Percentiles rank a stretch among this genome's conserved stretches.
phyloP scores from a whole-genome alignment of 495 filamentous ascomycete genomes.

The Pseudotulostoma volvatum region DNA sequence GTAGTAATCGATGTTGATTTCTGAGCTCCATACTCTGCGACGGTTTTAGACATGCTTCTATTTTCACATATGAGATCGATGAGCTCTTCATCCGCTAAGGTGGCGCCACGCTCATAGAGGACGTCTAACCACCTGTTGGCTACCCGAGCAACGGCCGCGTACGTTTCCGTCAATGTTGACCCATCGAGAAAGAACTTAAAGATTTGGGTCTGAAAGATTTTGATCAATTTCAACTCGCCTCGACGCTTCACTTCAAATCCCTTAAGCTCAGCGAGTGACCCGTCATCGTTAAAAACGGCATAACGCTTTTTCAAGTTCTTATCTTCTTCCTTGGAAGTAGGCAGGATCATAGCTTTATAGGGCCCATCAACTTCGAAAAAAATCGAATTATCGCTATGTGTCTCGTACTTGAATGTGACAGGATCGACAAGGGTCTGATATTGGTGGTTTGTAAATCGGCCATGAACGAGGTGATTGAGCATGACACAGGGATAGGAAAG shows the following conservation, averaged over 20 bases:
- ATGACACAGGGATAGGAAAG: conserved; percentile 98
- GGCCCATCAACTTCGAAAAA: conserved; percentile 99
- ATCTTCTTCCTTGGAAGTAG: conserved; percentile 95
- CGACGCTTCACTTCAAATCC: conserved; percentile 96
- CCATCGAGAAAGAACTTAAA: conserved; percentile 99
- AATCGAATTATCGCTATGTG: conserved; percentile 94
- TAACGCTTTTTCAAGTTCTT: conserved; percentile 99
- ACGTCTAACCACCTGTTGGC: conserved; percentile 95
- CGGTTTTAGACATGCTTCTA: conserved; percentile 87
- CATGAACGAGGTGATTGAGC: conserved; percentile 96
- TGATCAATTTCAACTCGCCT: conserved; percentile 98
- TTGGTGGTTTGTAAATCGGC: conserved; percentile 87
- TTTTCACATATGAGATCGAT: conserved; percentile 99
- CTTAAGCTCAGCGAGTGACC: conserved; percentile 89
- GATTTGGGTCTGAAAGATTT: conserved; percentile 97
- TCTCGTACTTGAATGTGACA: conserved; percentile 73
- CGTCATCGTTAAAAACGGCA: conserved; percentile 97
- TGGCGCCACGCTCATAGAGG: conserved; percentile 66
- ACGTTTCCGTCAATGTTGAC: conserved; percentile 69
- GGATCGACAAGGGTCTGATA: conserved; percentile 81
- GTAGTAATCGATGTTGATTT: conserved; percentile 98
- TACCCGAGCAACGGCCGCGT: conserved; percentile 82
- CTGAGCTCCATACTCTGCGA: conserved; percentile 88
- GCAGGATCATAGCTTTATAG: conserved; percentile 92
- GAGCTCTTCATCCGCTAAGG: conserved; percentile 85